These are phyloP conservation scores for Backusella tuberculispora DNA, from an alignment of 192 early-diverging fungal genomes.

Conservation along the genomic window DNA sequence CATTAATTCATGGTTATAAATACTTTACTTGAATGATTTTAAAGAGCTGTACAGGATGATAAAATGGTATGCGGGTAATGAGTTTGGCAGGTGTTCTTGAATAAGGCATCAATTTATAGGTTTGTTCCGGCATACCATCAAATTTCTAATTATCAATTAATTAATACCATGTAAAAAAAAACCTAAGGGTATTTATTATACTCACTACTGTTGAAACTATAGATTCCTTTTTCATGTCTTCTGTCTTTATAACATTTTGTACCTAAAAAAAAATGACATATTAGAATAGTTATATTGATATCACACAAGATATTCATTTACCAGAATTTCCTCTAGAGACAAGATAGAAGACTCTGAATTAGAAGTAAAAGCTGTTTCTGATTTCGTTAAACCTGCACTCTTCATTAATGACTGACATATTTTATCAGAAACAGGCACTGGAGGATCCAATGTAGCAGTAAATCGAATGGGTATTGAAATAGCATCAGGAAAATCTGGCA, in stretches of 20 bases:
- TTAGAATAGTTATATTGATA: background rate
- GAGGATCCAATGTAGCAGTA: constrained; percentile 32
- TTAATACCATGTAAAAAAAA: background rate
- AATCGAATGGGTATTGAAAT: constrained; percentile 32
- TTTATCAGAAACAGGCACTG: constrained; percentile 33
- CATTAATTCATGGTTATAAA: background rate
- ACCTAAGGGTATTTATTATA: background rate
- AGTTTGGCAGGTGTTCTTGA: constrained; percentile 31
- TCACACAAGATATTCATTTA: background rate
- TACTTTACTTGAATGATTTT: constrained; percentile 32
- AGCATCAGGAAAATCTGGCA: constrained; percentile 19
- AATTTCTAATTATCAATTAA: background rate
- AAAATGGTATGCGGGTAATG: constrained; percentile 35
- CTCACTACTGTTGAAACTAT: constrained; percentile 2
- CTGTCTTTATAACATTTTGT: background rate
- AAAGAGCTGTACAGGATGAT: constrained; percentile 38
- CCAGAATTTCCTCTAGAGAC: constrained; percentile 37
- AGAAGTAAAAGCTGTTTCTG: background rate
- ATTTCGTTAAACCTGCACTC: constrained; percentile 7
- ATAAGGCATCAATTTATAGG: constrained; percentile 23
- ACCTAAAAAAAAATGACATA: background rate
- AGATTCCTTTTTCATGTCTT: background rate
- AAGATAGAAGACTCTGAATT: background rate
- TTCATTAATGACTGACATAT: constrained; percentile 29
- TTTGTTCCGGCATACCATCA: constrained; percentile 16